Conservation (phyloP, 169 alveolate genomes). For the Plasmodium reichenowi region DNA sequence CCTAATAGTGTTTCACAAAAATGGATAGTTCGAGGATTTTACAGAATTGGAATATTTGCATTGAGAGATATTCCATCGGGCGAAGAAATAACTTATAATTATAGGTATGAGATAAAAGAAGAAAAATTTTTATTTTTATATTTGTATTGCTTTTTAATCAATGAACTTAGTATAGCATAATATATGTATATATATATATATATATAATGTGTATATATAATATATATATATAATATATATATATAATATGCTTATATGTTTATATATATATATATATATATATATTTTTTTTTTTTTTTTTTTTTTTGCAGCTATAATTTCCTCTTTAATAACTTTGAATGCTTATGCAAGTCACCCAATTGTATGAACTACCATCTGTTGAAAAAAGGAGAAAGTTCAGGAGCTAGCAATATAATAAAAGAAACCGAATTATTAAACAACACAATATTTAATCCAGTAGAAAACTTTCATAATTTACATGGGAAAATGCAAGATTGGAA, state of each 20-base stretch:
- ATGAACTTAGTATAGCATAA: neutral
- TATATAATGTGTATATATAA: neutral
- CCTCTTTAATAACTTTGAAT: slow-evolving; percentile 53
- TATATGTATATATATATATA: neutral
- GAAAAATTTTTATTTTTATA: too few relatives aligned
- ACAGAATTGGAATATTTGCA: slow-evolving; percentile 96
- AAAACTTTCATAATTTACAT: slow-evolving; percentile 43
- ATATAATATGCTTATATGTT: too few relatives aligned
- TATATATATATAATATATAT: neutral
- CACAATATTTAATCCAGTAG: slow-evolving; percentile 40
- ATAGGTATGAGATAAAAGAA: slow-evolving; percentile 78
- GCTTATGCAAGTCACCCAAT: slow-evolving; percentile 30
- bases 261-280: neutral
- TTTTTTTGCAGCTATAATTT: slow-evolving; percentile 25
- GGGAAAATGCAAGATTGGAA: slow-evolving; percentile 62
- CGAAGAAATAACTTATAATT: slow-evolving; percentile 97
- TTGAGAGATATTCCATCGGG: slow-evolving; percentile 92
- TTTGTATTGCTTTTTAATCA: too few relatives aligned
- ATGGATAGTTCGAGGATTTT: slow-evolving; percentile 95
- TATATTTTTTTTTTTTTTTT: neutral
- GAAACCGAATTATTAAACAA: slow-evolving; percentile 31
- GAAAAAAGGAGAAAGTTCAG: slow-evolving; percentile 27
- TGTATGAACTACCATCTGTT: slow-evolving; percentile 26
- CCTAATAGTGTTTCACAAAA: slow-evolving; percentile 97
- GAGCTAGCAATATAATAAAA: slow-evolving; percentile 1